Evolutionary conservation across 257 asterid species (phyloP), one percentile per base, ranked within the genome.

Genomic region (Nicotiana paniculata): DNA sequence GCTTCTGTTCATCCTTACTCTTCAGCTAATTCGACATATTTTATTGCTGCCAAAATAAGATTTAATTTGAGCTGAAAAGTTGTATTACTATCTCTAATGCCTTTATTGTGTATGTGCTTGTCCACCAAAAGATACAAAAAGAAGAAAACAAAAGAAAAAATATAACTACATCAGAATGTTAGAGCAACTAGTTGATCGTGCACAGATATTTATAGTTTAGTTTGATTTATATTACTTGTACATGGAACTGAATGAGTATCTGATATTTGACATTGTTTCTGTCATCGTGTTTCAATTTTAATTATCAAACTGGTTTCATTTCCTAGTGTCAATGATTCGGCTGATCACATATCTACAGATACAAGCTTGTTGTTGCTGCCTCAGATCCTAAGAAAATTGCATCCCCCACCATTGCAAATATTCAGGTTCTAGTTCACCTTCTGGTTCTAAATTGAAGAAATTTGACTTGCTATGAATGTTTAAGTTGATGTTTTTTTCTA

Each of bases 341-440:
- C 79, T 51, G 78, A 81, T 79, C 84, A 51, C 85, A 39, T 61
- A 26, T 66, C 32, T 72, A 72, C 95, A 95, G 99, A 67, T 95
- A 93, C 91, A 95, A 95, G 91, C 93, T 95, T 85, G 93, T 95
- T 53, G 97, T 92, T 83, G 85, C 95, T 81, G 94, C 96, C 37
- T 90, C 95, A 58, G 97, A 91, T 85, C 98, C 98, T 82, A 95
- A 86, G 91, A 95, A 93, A 90, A 88, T 95, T 85, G 93, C 89
- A 85, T 90, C 98, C 81, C 98, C 99, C 79, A 86, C 96, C 83
- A 87, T 93, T 57, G 53, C 90, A 84, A 95, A 95, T 89, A 91
- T 95, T 79, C 99, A 95, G 99, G 99, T 92, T 85, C 79, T 37
- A 28, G 68, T 72, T 83, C 76, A 83, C 4, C 76, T 48, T 57